These are phyloP conservation scores for Trichoderma gracile DNA, from an alignment of 2,329 filamentous ascomycete genomes.

Conservation along the genomic window DNA sequence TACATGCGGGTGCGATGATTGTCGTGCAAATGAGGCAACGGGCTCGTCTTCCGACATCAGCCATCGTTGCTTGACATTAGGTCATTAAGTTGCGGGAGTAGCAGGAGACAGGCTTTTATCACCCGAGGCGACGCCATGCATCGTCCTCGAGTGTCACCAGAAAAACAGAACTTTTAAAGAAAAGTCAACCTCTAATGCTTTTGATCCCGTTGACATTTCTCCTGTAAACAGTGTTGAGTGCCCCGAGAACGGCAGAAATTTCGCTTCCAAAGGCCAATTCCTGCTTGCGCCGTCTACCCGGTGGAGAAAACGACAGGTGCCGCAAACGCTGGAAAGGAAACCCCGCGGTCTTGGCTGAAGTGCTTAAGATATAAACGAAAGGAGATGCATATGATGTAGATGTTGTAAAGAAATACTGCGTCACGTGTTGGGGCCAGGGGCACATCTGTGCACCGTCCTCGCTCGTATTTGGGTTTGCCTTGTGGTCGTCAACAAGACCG, in stretches of 20 bases:
- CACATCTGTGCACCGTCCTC: constrained; percentile 47
- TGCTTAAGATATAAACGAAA: constrained; percentile 5
- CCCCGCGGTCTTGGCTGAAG: neutral
- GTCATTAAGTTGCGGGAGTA: constrained; percentile 24
- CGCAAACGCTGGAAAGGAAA: constrained; percentile 15
- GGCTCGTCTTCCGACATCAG: constrained; percentile 8
- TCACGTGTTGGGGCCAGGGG: constrained; percentile 43
- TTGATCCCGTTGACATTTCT: constrained; percentile 15
- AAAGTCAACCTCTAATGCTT: constrained; percentile 25
- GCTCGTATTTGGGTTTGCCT: constrained; percentile 40
- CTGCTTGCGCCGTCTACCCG: constrained; percentile 24
- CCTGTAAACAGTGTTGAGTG: constrained; percentile 25
- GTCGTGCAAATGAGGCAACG: neutral
- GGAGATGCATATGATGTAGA: constrained; percentile 7
- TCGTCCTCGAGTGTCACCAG: constrained; percentile 9
- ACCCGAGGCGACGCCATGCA: neutral
- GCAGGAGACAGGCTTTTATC: constrained; percentile 8
- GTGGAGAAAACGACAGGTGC: constrained; percentile 6
- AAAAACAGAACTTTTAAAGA: constrained; percentile 24
- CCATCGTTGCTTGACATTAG: constrained; percentile 25
- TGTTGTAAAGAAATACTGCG: constrained; percentile 18
- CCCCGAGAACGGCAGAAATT: constrained; percentile 21
- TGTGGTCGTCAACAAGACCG: neutral
- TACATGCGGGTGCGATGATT: neutral
- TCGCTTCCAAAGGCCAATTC: constrained; percentile 22